Evolutionary conservation across 257 asterid genomes (phyloP), one percentile per base, ranked within the genome.

Genomic region (Prunella vulgaris): DNA sequence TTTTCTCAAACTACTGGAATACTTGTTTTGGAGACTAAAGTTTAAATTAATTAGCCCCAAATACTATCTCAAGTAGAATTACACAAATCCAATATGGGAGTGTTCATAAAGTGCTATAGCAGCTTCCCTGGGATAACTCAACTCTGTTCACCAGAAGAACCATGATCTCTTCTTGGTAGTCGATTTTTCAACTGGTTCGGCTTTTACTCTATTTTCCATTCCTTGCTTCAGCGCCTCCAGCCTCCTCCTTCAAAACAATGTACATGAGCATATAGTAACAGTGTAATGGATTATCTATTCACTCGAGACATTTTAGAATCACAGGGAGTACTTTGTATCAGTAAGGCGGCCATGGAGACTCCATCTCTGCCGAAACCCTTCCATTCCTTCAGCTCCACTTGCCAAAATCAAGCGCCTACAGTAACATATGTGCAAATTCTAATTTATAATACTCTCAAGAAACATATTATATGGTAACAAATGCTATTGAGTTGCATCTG

Each of bases 341-440:
- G 86, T 82, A 64, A 92, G 86, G 64, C 89, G 89, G 38, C 97
- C 98, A 7, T 92, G 97, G 66, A 90, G 77, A 79, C 96, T 92
- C 97, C 98, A 92, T 79, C 98, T 87, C 73, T 88, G 97, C 63
- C 95, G 86, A 76, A 87, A 88, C 63, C 98, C 97, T 60, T 92
- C 96, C 82, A 82, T 82, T 59, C 98, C 98, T 81, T 90, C 97
- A 53, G 74, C 61, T 56, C 98, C 98, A 75, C 97, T 92, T n/a
- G 98, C 98, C 91, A 92, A 79, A 66, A 92, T 90, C 81, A 92
- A 76, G 77, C 82, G 96, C 69, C 98, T 92, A 75, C 10, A 67
- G 8, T 52, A 17, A 20, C 13, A 2, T 7, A 22, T 0, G 12
- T 25, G 13, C 51, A 65, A 30, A 46, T 48, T 48, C 62, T 46